phyloP scores from a whole-genome alignment of 1,284 basidiomycete genomes.

The Earliella scabrosa region DNA sequence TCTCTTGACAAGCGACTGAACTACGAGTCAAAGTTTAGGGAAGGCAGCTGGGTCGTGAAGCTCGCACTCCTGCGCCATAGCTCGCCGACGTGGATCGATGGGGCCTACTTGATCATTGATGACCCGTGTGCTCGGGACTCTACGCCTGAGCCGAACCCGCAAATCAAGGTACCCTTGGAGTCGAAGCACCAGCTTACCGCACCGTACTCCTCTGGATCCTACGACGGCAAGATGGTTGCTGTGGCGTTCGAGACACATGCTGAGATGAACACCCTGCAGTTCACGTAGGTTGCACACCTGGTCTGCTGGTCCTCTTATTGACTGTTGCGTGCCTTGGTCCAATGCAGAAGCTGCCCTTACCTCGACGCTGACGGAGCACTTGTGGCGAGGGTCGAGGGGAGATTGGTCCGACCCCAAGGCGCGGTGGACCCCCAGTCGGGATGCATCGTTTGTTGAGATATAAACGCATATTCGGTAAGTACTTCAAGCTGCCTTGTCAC shows the following conservation, averaged over 20 bases:
- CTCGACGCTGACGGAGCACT: constrained; percentile 58
- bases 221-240: constrained; percentile 35
- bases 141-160: no score
- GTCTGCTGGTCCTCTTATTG: not conserved
- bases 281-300: constrained; percentile 56
- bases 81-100: constrained; percentile 63
- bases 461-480: no score
- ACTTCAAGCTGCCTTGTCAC: no score
- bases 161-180: constrained; percentile 48
- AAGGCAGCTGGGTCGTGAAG: constrained; percentile 59
- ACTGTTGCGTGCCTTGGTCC: not conserved
- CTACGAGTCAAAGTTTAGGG: constrained; percentile 18
- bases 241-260: constrained; percentile 50
- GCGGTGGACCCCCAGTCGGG: no score
- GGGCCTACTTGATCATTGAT: constrained; percentile 56
- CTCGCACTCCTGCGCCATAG: constrained; percentile 61
- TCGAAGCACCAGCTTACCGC: constrained; percentile 35
- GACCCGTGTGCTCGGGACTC: no score
- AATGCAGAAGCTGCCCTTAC: constrained; percentile 55
- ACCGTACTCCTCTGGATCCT: not conserved
- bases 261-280: constrained; percentile 54
- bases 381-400: constrained; percentile 57
- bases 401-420: constrained; percentile 47
- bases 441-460: no score
- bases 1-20: constrained; percentile 24